A percentile compares a stretch with the other conserved stretches of the same genome.
These are phyloP conservation scores for Neofusicoccum laricinum DNA, from an alignment of 2,329 filamentous ascomycete species.

Conservation along the genomic window DNA sequence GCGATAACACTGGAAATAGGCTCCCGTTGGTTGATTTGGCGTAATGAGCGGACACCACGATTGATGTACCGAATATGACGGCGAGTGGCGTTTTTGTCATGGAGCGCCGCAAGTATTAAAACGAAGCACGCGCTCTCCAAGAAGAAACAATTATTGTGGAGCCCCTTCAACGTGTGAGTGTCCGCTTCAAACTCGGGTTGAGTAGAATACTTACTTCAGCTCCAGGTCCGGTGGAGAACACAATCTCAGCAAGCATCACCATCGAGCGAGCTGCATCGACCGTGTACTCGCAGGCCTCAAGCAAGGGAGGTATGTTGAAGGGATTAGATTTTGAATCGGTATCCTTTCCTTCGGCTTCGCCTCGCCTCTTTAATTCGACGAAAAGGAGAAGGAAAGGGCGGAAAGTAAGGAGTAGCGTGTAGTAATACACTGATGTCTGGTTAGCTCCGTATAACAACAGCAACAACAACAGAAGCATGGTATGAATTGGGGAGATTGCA, in stretches of 20 bases:
- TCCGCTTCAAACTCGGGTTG: no score
- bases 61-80: constrained; percentile 13
- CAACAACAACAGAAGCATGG: no score
- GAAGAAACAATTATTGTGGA: constrained; percentile 16
- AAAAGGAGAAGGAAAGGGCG: constrained; percentile 14
- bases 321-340: constrained; percentile 5
- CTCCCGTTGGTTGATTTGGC: background rate
- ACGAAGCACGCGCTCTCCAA: constrained; percentile 15
- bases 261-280: constrained; percentile 15
- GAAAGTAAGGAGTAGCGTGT: constrained; percentile 13
- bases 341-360: constrained; percentile 1
- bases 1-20: constrained; percentile 13
- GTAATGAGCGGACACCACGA: constrained; percentile 8
- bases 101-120: constrained; percentile 10
- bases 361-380: constrained; percentile 13
- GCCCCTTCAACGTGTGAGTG: background rate
- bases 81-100: background rate
- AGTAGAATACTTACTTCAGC: background rate
- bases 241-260: constrained; percentile 1
- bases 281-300: constrained; percentile 14
- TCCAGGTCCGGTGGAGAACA: background rate
- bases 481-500: background rate
- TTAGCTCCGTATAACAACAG: background rate
- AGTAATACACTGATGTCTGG: background rate
- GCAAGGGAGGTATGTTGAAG: constrained; percentile 11